phyloP scores from a whole-genome alignment of 1,139 yeast species.

The Pichia cactophila region DNA sequence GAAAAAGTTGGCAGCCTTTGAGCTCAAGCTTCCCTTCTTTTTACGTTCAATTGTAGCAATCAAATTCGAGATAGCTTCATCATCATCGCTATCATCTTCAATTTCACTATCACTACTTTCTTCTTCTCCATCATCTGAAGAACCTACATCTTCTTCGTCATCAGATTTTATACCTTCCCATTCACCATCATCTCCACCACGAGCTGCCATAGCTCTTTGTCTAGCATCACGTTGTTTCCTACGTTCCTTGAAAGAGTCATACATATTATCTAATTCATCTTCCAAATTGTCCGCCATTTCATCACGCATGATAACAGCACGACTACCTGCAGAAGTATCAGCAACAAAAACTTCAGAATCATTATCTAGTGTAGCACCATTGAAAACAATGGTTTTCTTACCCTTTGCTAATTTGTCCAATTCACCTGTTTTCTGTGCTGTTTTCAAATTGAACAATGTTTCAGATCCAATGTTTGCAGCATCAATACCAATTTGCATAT shows the following conservation, averaged over 20 bases:
- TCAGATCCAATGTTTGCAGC: constrained; percentile 81
- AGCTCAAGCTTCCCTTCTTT: constrained; percentile 50
- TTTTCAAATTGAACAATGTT: constrained; percentile 70
- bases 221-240: constrained; percentile 76
- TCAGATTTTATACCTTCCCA: constrained; percentile 75
- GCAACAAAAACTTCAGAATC: constrained; percentile 38
- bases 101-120: constrained; percentile 32
- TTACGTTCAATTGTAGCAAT: constrained; percentile 49
- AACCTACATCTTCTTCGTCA: constrained; percentile 34
- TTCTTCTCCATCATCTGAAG: constrained; percentile 37
- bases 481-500: constrained; percentile 87
- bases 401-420: constrained; percentile 70
- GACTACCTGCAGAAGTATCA: constrained; percentile 31
- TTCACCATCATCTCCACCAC: constrained; percentile 67
- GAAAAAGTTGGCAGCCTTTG: constrained; percentile 69
- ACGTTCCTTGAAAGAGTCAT: constrained; percentile 61
- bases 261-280: constrained; percentile 76
- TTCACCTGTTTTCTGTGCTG: constrained; percentile 82
- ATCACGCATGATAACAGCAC: constrained; percentile 31
- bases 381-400: constrained; percentile 69
- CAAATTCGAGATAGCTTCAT: constrained; percentile 58
- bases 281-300: constrained; percentile 69
- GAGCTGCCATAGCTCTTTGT: constrained; percentile 67
- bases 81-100: constrained; percentile 53
- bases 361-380: constrained; percentile 35